A percentile compares a stretch with the other conserved stretches of the same genome.
Conservation (phyloP, 192 early-diverging fungal species). For the Coemansia sp. region DNA sequence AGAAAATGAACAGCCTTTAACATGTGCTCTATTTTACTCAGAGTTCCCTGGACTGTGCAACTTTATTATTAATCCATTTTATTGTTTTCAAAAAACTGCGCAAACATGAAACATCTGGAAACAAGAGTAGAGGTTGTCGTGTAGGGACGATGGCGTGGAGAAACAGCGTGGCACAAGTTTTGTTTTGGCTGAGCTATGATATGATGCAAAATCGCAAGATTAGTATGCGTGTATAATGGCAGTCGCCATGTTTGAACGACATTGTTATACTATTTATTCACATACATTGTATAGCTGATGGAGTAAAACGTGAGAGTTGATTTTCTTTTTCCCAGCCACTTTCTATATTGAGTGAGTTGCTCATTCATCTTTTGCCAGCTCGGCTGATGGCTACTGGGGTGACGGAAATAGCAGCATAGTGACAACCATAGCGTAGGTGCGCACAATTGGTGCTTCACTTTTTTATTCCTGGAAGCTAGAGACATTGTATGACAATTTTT, state of each 20-base stretch:
- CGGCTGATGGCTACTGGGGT: no score
- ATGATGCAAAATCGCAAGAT: background rate
- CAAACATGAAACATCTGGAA: background rate
- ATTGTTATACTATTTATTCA: background rate
- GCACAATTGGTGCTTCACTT: background rate
- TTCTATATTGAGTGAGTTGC: background rate
- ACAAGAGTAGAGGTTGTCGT: background rate
- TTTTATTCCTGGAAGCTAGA: background rate
- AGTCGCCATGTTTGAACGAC: no score
- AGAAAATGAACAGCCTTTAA: background rate
- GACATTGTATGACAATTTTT: background rate
- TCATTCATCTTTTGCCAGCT: background rate
- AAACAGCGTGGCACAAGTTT: background rate
- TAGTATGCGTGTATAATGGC: background rate
- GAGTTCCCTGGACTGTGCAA: background rate
- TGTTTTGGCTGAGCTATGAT: background rate
- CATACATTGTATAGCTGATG: background rate
- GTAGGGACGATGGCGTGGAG: background rate
- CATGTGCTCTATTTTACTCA: background rate
- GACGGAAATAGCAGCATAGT: background rate
- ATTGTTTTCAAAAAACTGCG: background rate
- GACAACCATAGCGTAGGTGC: background rate
- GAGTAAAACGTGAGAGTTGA: background rate
- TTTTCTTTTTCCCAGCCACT: background rate
- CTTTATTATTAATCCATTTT: background rate